A percentile compares a stretch with the other conserved stretches of the same genome.
phyloP scores from a whole-genome alignment of 2,329 filamentous ascomycete species.

The Sporothrix humicola region DNA sequence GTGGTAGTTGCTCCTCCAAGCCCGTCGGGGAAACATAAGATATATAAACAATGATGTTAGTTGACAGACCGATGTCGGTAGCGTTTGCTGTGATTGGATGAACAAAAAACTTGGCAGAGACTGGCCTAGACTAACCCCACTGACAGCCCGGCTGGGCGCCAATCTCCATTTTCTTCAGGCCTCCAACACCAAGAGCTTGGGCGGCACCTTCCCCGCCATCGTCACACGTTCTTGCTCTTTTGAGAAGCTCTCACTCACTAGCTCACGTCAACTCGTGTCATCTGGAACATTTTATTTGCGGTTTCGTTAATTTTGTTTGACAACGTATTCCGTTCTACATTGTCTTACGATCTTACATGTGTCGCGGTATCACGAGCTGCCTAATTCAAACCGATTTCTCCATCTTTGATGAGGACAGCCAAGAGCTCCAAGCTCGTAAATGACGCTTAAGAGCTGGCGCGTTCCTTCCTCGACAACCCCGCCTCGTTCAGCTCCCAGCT shows the following conservation, averaged over 20 bases:
- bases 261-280: no score
- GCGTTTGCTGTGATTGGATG: not conserved
- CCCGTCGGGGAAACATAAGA: no score
- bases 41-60: no score
- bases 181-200: not conserved
- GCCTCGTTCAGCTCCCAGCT: not conserved
- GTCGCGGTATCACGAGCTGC: not conserved
- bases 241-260: not conserved
- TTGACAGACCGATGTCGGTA: not conserved
- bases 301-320: no score
- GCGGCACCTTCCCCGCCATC: not conserved
- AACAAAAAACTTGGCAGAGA: slow-evolving; percentile 1
- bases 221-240: not conserved
- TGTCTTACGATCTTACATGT: not conserved
- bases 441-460: not conserved
- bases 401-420: not conserved
- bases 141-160: not conserved
- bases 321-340: not conserved
- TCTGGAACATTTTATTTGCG: not conserved
- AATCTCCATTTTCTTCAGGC: not conserved
- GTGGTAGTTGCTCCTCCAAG: no score
- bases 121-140: not conserved
- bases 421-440: not conserved
- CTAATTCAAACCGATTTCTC: not conserved
- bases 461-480: not conserved